These are phyloP conservation scores for Asterophora lycoperdoides DNA, from an alignment of 768 basidiomycete species.

Conservation along the genomic window DNA sequence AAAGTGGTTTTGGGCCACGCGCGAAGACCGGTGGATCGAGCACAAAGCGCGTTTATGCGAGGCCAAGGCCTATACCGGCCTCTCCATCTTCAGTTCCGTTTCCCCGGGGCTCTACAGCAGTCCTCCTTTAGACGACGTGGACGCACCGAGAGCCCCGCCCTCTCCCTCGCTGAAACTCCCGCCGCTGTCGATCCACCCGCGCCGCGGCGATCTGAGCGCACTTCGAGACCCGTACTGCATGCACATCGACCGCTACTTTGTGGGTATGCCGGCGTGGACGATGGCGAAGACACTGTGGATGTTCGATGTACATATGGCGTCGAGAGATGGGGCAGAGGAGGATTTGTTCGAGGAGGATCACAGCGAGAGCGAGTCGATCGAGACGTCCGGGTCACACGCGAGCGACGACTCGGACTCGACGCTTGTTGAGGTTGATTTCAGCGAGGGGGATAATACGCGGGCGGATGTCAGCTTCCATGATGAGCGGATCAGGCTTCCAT, in stretches of 20 bases:
- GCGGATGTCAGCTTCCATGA: conserved; percentile 3
- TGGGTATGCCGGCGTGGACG: conserved; percentile 56
- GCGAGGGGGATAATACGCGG: conserved; percentile 26
- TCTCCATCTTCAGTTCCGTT: conserved; percentile 18
- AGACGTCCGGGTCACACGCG: conserved; percentile 29
- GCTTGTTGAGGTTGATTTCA: conserved; percentile 45
- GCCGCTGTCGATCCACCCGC: conserved; percentile 48
- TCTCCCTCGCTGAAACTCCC: conserved; percentile 18
- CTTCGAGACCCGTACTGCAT: conserved; percentile 55
- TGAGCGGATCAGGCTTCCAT: background rate
- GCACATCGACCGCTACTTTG: conserved; percentile 57
- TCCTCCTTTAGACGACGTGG: conserved; percentile 12
- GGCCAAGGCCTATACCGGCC: conserved; percentile 24
- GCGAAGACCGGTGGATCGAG: conserved; percentile 49
- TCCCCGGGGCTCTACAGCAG: conserved; percentile 13
- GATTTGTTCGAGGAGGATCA: conserved; percentile 22
- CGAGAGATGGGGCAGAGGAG: conserved; percentile 14
- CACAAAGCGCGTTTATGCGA: conserved; percentile 24
- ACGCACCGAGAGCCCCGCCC: conserved; percentile 14
- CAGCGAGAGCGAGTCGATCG: conserved; percentile 31
- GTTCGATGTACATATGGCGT: conserved; percentile 47
- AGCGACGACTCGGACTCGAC: conserved; percentile 56
- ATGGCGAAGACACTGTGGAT: conserved; percentile 64
- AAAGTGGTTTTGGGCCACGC: conserved; percentile 59
- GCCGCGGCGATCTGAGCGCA: conserved; percentile 57